Evolutionary conservation across 2,329 filamentous ascomycete genomes (phyloP), one percentile per base, ranked within the genome.

Genomic region (Elsinoe perseae): DNA sequence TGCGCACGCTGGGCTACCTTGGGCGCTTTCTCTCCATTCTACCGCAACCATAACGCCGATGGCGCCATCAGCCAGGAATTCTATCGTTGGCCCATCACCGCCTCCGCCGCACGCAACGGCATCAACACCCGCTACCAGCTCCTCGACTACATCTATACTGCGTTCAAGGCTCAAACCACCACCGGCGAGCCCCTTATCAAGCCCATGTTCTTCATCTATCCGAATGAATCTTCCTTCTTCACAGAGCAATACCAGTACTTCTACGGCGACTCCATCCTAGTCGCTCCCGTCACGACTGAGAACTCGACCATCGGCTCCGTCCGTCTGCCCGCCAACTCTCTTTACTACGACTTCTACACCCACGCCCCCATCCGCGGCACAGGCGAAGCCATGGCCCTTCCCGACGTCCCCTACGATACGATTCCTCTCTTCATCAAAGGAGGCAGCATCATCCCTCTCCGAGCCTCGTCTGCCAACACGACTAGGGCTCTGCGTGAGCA

Each of bases 131-230:
- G 87, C n/a, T 91, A 91, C 72, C 77, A 80, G 28, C 75, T 91
- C n/a, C 75, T 91, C 10, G 87, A 90, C 64, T 91, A 91, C 71
- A 77, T 88, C 58, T 91, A 92, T 74, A 90, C 87, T 1, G 81
- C 83, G 0, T 75, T 89, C 62, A 75, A 83, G 65, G 70, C 73
- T 57, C 80, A 87, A 66, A 78, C 76, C 27, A 64, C 74, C 16
- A 77, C 79, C 42, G 87, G 87, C 30, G 78, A 77, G 1, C 86
- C 87, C 0, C 74, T 83, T 60, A 72, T 89, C 56, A 82, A 82
- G 62, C 87, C 87, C 0, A 69, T 90, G 56, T 89, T 86, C 71
- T 92, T 84, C 73, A 66, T 81, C 25, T 91, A 90, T 66, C 86
- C 81, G 0, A 61, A 71, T 12, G 81, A 84, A 60, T 48, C 65